Conservation (phyloP, 2,329 filamentous ascomycete genomes). For the Neofusicoccum sp. region DNA sequence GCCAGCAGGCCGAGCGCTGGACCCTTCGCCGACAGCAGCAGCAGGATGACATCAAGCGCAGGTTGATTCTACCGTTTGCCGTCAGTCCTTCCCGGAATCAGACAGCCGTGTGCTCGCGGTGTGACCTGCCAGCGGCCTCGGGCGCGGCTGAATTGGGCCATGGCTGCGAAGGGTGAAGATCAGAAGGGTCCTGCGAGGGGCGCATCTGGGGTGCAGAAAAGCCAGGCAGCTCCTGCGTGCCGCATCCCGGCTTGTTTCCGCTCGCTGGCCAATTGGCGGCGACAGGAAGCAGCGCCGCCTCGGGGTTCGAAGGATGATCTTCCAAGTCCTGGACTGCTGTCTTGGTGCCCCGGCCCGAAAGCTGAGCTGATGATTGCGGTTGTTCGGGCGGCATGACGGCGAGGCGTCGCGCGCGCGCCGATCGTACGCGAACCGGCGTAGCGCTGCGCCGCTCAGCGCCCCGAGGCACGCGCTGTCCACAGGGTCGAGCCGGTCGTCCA, state of each 20-base stretch:
- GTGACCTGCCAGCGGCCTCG: background rate
- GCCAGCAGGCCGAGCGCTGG: too few relatives aligned
- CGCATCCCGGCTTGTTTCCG: background rate
- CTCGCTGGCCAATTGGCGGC: background rate
- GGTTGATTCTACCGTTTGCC: background rate
- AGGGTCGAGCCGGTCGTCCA: background rate
- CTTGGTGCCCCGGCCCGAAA: background rate
- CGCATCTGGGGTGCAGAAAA: conserved; percentile 3
- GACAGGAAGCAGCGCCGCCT: background rate
- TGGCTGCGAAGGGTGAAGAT: conserved; percentile 1
- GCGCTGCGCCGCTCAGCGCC: background rate
- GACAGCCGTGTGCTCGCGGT: background rate
- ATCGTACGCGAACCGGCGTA: too few relatives aligned
- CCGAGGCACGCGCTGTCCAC: background rate
- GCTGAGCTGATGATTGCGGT: background rate
- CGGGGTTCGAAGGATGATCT: background rate
- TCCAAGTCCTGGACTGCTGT: background rate
- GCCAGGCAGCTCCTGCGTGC: background rate
- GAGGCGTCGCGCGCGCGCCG: conserved; percentile 6
- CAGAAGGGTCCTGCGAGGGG: background rate
- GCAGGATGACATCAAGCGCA: conserved; percentile 17
- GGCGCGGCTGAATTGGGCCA: background rate
- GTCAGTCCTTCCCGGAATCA: background rate
- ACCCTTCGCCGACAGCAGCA: background rate
- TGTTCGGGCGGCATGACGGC: conserved; percentile 11